Conservation (phyloP, 2,329 filamentous ascomycete species). For the Rhinocladiella mackenziei region DNA sequence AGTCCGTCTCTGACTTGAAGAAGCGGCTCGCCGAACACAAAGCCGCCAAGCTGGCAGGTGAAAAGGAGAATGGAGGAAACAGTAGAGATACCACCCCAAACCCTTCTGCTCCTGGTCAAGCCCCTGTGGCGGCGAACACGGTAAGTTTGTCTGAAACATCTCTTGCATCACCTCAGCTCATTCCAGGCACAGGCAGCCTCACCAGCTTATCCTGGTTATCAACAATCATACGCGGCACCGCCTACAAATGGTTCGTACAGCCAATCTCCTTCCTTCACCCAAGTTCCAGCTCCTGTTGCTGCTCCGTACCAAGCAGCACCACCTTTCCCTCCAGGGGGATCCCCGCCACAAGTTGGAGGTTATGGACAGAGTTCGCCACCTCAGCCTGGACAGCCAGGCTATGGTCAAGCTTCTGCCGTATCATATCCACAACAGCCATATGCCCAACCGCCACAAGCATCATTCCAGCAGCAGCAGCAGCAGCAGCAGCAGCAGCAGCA, state of each 20-base stretch:
- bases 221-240: slow-evolving; percentile 26
- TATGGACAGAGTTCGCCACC: slow-evolving; percentile 31
- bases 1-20: slow-evolving; percentile 73
- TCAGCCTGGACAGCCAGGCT: slow-evolving; percentile 23
- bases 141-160: slow-evolving; percentile 40
- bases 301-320: slow-evolving; percentile 17
- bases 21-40: slow-evolving; percentile 73
- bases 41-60: slow-evolving; percentile 56
- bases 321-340: slow-evolving; percentile 13
- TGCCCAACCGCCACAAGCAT: slow-evolving; percentile 23
- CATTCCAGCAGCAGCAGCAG: slow-evolving; percentile 25
- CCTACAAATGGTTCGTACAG: slow-evolving; percentile 26
- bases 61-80: slow-evolving; percentile 54
- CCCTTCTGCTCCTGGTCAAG: slow-evolving; percentile 47
- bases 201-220: slow-evolving; percentile 24
- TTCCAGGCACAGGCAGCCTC: slow-evolving; percentile 14
- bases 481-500: slow-evolving; percentile 21
- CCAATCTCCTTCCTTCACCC: slow-evolving; percentile 24
- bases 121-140: slow-evolving; percentile 31
- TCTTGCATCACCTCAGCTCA: slow-evolving; percentile 4
- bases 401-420: slow-evolving; percentile 17
- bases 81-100: slow-evolving; percentile 57
- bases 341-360: slow-evolving; percentile 12
- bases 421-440: slow-evolving; percentile 23
- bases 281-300: slow-evolving; percentile 16